Conservation (phyloP, 768 basidiomycete species). For the Tulasnella sp. region DNA sequence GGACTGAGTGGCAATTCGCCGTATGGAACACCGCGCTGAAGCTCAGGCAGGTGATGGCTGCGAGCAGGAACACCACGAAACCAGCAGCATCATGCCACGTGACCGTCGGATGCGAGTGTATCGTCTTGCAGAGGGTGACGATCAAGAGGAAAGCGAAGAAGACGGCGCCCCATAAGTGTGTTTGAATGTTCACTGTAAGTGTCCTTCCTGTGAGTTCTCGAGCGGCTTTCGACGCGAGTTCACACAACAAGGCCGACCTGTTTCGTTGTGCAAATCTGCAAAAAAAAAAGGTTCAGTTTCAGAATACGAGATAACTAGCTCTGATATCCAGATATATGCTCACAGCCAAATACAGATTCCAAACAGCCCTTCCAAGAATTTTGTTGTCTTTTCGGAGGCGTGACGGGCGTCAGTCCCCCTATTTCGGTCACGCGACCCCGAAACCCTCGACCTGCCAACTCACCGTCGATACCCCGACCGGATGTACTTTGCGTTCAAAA, state of each 20-base stretch:
- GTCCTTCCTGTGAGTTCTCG: slow-evolving; percentile 28
- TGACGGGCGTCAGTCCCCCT: slow-evolving; percentile 25
- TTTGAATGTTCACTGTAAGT: slow-evolving; percentile 75
- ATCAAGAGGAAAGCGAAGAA: slow-evolving; percentile 56
- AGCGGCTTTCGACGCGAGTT: neutral
- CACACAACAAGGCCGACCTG: slow-evolving; percentile 44
- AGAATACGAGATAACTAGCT: neutral
- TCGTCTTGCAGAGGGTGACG: slow-evolving; percentile 52
- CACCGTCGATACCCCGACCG: slow-evolving; percentile 66
- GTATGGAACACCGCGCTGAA: slow-evolving; percentile 73
- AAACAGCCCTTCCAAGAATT: slow-evolving; percentile 58
- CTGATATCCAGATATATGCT: slow-evolving; percentile 36
- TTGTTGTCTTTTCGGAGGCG: slow-evolving; percentile 51
- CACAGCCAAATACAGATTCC: slow-evolving; percentile 63
- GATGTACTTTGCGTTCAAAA: slow-evolving; percentile 51
- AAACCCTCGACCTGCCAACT: slow-evolving; percentile 30
- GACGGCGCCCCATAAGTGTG: slow-evolving; percentile 66
- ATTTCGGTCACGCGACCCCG: slow-evolving; percentile 14
- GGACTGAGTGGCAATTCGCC: slow-evolving; percentile 64
- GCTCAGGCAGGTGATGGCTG: slow-evolving; percentile 69
- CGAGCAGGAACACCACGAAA: slow-evolving; percentile 61
- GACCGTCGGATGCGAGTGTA: slow-evolving; percentile 51
- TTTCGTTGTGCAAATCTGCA: slow-evolving; percentile 75
- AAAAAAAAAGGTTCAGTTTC: neutral
- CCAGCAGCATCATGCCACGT: slow-evolving; percentile 61